Base-by-base conservation (phyloP, 192 early-diverging fungal genomes). In the Entrophospora sp. region DNA sequence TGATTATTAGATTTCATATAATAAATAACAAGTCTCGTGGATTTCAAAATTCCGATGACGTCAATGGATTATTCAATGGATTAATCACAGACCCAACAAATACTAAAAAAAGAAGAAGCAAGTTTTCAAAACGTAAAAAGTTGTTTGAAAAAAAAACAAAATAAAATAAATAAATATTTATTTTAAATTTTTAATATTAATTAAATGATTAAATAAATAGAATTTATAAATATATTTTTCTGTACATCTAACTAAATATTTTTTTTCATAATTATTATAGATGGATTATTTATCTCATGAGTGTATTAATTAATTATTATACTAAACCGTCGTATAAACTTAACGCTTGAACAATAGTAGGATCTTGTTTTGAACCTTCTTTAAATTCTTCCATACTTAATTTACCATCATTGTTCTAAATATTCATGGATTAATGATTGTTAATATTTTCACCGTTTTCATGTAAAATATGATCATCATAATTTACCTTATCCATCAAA, bases 321-420 rank as follows among this genome's bases (percentile, higher is more conserved):
- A n/a, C n/a, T n/a, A n/a, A n/a, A n/a, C n/a, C n/a, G n/a, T n/a
- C n/a, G n/a, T n/a, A n/a, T n/a, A n/a, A n/a, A n/a, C n/a, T n/a
- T n/a, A n/a, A n/a, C n/a, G n/a, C n/a, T n/a, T n/a, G n/a, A n/a
- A n/a, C n/a, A n/a, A n/a, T n/a, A n/a, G n/a, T n/a, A n/a, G n/a
- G n/a, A n/a, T n/a, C n/a, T n/a, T n/a, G 87, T 68, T 86, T 85
- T 51, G 88, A 89, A 36, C 92, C 92, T 70, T 91, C 84, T 65
- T 86, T 82, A 71, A 94, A 96, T 73, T 94, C 92, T 35, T 89
- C 86, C 70, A 89, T 83, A 45, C 83, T 9, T 12, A n/a, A n/a
- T n/a, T n/a, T n/a, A n/a, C n/a, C n/a, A n/a, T n/a, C n/a, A n/a
- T n/a, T n/a, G n/a, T n/a, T 40, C 4, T 25, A 34, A 51, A 27